phyloP scores from a whole-genome alignment of 2,329 filamentous ascomycete genomes.

The Xylariaceae sp. region DNA sequence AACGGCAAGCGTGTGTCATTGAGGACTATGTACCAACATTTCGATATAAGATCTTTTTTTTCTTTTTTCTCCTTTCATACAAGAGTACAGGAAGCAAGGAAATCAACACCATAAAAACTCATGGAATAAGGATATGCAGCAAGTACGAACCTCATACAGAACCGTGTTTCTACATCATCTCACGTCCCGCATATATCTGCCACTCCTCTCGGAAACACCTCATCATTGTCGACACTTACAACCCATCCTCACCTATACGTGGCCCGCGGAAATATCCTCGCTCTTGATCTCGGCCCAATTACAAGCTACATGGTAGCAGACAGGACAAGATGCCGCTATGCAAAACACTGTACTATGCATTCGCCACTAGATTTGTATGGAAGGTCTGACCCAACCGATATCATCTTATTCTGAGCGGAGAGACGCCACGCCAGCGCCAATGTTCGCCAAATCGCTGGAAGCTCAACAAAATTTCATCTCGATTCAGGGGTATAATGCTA shows the following conservation, averaged over 20 bases:
- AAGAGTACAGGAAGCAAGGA: constrained; percentile 10
- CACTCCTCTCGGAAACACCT: neutral
- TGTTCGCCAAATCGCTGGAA: constrained; percentile 26
- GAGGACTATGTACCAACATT: constrained; percentile 1
- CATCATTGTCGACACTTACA: neutral
- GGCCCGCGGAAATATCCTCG: constrained; percentile 18
- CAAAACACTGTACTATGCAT: constrained; percentile 14
- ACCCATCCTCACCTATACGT: constrained; percentile 3
- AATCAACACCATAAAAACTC: constrained; percentile 4
- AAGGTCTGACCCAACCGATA: constrained; percentile 6
- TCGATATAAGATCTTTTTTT: neutral
- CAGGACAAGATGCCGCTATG: constrained; percentile 4
- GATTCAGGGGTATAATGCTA: constrained; percentile 32
- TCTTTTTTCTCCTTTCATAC: neutral
- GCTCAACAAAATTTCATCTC: constrained; percentile 23
- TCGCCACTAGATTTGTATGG: constrained; percentile 12
- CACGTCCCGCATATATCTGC: neutral
- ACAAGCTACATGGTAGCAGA: constrained; percentile 10
- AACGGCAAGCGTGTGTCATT: neutral
- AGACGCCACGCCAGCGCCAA: constrained; percentile 23
- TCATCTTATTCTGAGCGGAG: constrained; percentile 16
- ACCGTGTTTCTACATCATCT: constrained; percentile 11
- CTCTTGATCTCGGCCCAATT: constrained; percentile 18
- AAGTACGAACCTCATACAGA: neutral
- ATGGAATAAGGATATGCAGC: neutral